Evolutionary conservation across 345 rosid genomes (phyloP).

Genomic region (Bruguiera sexangula): DNA sequence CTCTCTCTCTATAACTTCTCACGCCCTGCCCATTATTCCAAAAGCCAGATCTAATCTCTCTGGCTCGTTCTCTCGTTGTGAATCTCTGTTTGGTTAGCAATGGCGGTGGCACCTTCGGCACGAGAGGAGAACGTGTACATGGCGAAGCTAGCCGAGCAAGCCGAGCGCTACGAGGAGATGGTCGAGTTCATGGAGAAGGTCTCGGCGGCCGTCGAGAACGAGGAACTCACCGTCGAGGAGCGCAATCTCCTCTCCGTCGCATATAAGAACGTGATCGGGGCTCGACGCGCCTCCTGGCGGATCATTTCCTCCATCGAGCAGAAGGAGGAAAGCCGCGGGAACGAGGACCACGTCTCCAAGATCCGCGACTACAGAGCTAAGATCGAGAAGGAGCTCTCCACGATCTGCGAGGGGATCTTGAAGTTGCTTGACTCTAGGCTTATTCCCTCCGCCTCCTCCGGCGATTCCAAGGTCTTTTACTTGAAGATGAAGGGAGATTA

Average conservation of each 20-base stretch:
- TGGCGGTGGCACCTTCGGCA: slow-evolving; percentile 44
- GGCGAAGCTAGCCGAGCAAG: slow-evolving; percentile 96
- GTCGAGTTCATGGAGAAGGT: slow-evolving; percentile 93
- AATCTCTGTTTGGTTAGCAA: slow-evolving; percentile 15
- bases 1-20: background rate
- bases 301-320: slow-evolving; percentile 88
- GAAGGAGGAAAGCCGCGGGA: slow-evolving; percentile 89
- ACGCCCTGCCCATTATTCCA: background rate
- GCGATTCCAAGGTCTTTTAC: slow-evolving; percentile 85
- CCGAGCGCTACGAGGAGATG: slow-evolving; percentile 95
- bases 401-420: slow-evolving; percentile 77
- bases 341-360: slow-evolving; percentile 74
- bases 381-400: slow-evolving; percentile 75
- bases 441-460: slow-evolving; percentile 61
- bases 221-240: slow-evolving; percentile 80
- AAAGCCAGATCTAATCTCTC: background rate
- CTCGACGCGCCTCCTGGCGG: slow-evolving; percentile 89
- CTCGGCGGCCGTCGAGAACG: slow-evolving; percentile 48
- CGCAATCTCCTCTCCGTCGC: slow-evolving; percentile 94
- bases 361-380: slow-evolving; percentile 80
- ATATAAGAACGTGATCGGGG: slow-evolving; percentile 95
- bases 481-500: slow-evolving; percentile 93
- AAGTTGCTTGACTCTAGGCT: slow-evolving; percentile 72
- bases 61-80: background rate
- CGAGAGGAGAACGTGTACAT: slow-evolving; percentile 83